phyloP scores from a whole-genome alignment of 306 rosid species.

The Sesbania bispinosa region DNA sequence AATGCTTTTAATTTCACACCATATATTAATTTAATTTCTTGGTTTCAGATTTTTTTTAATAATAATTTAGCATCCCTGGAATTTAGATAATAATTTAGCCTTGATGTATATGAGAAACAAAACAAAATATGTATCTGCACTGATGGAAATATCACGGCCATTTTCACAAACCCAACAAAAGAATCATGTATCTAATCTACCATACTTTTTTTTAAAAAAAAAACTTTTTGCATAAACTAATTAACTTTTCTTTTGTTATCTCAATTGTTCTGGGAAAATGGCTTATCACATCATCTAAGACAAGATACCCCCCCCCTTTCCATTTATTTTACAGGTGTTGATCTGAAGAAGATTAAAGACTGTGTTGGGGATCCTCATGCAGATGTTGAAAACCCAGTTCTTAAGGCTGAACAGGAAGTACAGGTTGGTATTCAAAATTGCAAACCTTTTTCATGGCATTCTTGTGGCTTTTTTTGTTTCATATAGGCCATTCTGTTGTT shows the following conservation, averaged over 20 bases:
- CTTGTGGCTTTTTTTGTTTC: no score
- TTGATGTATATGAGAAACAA: background rate
- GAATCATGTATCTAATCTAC: background rate
- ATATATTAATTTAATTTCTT: background rate
- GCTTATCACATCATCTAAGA: slow-evolving; percentile 7
- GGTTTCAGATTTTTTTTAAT: background rate
- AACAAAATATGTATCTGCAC: background rate
- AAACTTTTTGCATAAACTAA: background rate
- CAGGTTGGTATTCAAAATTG: slow-evolving; percentile 52
- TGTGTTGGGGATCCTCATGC: slow-evolving; percentile 81
- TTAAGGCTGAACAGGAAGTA: slow-evolving; percentile 84
- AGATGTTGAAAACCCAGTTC: slow-evolving; percentile 64
- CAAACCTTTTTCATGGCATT: background rate
- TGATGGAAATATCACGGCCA: background rate
- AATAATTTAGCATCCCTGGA: background rate
- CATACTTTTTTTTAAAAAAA: background rate
- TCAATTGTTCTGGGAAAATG: background rate
- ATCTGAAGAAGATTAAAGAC: slow-evolving; percentile 64
- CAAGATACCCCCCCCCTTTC: background rate
- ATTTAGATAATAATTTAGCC: background rate
- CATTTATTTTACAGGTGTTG: slow-evolving; percentile 50
- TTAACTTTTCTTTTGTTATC: background rate
- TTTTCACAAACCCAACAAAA: background rate
- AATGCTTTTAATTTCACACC: background rate
- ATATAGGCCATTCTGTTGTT: slow-evolving; percentile 8